Conservation (phyloP, 768 basidiomycete species). For the Russula compacta region DNA sequence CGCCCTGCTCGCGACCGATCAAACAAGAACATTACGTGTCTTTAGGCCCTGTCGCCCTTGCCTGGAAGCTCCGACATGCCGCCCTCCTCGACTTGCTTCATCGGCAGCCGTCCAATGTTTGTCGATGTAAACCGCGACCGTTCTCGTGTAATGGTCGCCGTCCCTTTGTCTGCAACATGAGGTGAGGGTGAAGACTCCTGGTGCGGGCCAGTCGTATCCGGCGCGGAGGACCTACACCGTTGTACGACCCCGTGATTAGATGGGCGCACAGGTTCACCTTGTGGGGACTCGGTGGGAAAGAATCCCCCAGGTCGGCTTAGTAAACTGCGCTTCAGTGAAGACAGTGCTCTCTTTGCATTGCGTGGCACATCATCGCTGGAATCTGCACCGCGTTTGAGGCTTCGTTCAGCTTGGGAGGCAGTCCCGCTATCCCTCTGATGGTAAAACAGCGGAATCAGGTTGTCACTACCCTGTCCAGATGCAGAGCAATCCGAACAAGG, state of each 20-base stretch:
- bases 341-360: constrained; percentile 58
- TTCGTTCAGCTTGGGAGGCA: neutral
- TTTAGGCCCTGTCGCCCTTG: constrained; percentile 24
- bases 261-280: neutral
- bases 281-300: neutral
- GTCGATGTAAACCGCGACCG: constrained; percentile 27
- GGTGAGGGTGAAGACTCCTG: neutral
- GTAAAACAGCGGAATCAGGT: constrained; percentile 55
- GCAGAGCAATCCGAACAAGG: constrained; percentile 57
- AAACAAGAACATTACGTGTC: neutral
- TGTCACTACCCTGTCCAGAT: constrained; percentile 27
- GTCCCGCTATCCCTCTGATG: constrained; percentile 1
- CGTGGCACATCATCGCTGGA: constrained; percentile 22
- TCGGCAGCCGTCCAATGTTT: constrained; percentile 59
- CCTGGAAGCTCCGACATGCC: constrained; percentile 47
- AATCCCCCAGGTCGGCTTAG: constrained; percentile 40
- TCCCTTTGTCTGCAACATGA: neutral
- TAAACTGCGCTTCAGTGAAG: constrained; percentile 53
- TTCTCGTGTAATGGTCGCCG: neutral
- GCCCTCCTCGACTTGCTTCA: constrained; percentile 72
- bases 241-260: constrained; percentile 53
- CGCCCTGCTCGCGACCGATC: neutral
- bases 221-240: neutral
- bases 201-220: neutral
- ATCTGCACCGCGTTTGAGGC: constrained; percentile 25